These are phyloP conservation scores for Gentiana straminea DNA, from an alignment of 257 asterid genomes.

Conservation along the genomic window DNA sequence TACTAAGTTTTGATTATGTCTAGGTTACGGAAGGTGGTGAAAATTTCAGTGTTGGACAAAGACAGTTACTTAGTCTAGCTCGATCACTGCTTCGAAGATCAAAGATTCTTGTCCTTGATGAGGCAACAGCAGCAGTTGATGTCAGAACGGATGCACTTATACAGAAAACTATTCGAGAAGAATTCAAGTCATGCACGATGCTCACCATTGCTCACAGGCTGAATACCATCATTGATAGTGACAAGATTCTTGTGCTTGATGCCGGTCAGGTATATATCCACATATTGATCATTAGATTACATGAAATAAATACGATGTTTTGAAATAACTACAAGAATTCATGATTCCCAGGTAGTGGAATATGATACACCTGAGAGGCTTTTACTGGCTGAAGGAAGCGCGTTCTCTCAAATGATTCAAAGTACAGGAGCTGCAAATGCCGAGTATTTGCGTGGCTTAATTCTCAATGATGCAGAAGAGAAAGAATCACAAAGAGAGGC, in stretches of 20 bases:
- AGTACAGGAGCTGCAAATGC: conserved; percentile 82
- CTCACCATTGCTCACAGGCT: conserved; percentile 77
- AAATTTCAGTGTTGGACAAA: conserved; percentile 81
- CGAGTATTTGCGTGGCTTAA: conserved; percentile 55
- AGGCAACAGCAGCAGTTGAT: conserved; percentile 87
- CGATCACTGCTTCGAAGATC: conserved; percentile 75
- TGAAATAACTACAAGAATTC: not conserved
- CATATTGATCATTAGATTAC: not conserved
- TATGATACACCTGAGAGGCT: conserved; percentile 25
- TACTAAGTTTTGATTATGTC: conserved; percentile 4
- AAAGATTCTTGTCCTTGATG: conserved; percentile 78
- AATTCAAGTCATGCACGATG: conserved; percentile 74
- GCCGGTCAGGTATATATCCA: conserved; percentile 46
- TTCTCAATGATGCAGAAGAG: conserved; percentile 16
- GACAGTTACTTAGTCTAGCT: conserved; percentile 75
- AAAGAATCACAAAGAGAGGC: conserved; percentile 6
- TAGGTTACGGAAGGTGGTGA: conserved; percentile 91
- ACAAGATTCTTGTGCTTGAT: conserved; percentile 59
- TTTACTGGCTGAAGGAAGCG: conserved; percentile 40
- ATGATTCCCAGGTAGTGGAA: conserved; percentile 5
- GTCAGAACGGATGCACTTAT: conserved; percentile 80
- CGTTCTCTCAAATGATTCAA: conserved; percentile 62
- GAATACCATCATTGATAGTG: conserved; percentile 66
- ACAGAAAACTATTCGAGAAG: conserved; percentile 73
- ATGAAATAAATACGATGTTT: no score